These are phyloP conservation scores for Arabidopsis lyrata DNA, from an alignment of 441 rosid genomes.

Conservation along the genomic window DNA sequence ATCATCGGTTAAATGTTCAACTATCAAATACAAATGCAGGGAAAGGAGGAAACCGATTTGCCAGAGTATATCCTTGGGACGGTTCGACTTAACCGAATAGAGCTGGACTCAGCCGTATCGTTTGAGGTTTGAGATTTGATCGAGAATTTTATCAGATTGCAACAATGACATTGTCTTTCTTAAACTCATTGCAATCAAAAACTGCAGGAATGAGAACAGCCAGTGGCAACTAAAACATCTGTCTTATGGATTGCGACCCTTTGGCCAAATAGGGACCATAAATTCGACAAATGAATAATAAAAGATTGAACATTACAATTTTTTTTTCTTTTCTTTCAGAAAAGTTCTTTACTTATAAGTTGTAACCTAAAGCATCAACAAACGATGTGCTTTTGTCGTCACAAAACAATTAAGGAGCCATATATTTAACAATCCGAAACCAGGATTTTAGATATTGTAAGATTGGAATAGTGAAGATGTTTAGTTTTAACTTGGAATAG, in stretches of 20 bases:
- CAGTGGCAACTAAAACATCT: not conserved
- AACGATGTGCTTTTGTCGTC: not conserved
- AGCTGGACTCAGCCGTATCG: conserved; percentile 68
- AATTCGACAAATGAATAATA: not conserved
- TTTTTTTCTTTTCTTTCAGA: not conserved
- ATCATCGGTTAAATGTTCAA: conserved; percentile 4
- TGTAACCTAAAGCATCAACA: not conserved
- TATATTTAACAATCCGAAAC: not conserved
- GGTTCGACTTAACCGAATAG: conserved; percentile 80
- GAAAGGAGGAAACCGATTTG: conserved; percentile 78
- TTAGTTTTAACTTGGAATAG: not conserved
- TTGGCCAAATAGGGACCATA: conserved; percentile 7
- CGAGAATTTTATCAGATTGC: not conserved
- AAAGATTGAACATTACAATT: not conserved
- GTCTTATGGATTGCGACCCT: conserved; percentile 10
- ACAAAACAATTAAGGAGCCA: not conserved
- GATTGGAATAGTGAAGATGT: not conserved
- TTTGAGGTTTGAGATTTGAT: conserved; percentile 59
- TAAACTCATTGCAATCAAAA: not conserved
- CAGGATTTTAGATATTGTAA: not conserved
- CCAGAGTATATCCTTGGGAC: conserved; percentile 98
- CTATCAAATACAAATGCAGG: conserved; percentile 58
- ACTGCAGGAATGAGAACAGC: conserved; percentile 35
- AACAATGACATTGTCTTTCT: conserved; percentile 2
- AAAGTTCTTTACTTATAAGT: not conserved